Conservation (phyloP, 441 rosid species). For the Euphorbia celastroides region DNA sequence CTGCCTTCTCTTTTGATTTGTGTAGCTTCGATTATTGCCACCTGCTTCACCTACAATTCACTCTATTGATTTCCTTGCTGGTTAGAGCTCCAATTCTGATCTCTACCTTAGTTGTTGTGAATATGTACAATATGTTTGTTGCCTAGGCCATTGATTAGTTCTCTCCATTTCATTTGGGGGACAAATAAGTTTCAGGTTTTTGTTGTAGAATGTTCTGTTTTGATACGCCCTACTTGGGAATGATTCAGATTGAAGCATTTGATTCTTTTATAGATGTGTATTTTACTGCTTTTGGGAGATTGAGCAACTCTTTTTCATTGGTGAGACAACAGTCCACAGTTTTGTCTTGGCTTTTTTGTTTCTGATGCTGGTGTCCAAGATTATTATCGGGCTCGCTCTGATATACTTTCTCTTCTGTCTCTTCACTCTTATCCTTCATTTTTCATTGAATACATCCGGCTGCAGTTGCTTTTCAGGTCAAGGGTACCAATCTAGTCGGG, state of each 20-base stretch:
- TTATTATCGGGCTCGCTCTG: too few species aligned
- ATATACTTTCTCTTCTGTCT: too few species aligned
- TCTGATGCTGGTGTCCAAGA: too few species aligned
- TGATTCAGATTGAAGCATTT: not conserved
- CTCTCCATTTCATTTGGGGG: constrained; percentile 11
- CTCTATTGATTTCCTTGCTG: constrained; percentile 44
- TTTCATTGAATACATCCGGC: too few species aligned
- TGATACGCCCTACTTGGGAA: not conserved
- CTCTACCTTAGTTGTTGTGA: constrained; percentile 2
- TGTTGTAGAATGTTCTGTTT: not conserved
- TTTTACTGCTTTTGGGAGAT: too few species aligned
- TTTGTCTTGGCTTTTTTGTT: too few species aligned
- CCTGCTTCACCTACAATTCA: constrained; percentile 89
- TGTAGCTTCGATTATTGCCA: constrained; percentile 67
- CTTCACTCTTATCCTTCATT: too few species aligned
- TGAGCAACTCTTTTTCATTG: too few species aligned
- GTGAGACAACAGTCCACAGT: too few species aligned
- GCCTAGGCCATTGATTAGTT: constrained; percentile 16
- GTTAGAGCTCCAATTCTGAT: not conserved
- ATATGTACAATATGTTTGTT: constrained; percentile 2
- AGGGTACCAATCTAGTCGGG: too few species aligned
- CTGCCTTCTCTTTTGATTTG: constrained; percentile 80
- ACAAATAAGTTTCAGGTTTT: constrained; percentile 10
- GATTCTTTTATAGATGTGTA: not conserved
- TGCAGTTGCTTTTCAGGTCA: too few species aligned